phyloP scores from a whole-genome alignment of 2,329 filamentous ascomycete species.

The Colletotrichum limetticola region DNA sequence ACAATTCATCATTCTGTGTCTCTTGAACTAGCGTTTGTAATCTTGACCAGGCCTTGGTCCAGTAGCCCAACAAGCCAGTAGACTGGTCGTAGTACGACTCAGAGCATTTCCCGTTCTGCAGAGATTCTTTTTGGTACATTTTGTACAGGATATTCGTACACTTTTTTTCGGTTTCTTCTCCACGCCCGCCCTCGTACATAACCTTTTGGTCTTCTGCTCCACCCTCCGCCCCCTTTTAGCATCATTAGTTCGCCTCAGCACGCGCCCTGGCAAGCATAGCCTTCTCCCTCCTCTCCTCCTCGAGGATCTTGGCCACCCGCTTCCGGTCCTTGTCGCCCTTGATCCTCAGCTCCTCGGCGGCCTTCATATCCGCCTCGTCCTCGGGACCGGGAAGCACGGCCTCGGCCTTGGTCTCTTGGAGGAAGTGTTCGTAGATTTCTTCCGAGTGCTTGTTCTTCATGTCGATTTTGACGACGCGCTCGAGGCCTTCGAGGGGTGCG shows the following conservation, averaged over 20 bases:
- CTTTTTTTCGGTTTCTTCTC: not conserved
- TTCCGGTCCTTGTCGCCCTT: constrained; percentile 65
- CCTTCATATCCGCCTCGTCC: constrained; percentile 68
- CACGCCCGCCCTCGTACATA: not conserved
- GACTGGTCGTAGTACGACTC: not conserved
- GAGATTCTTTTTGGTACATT: constrained; percentile 35
- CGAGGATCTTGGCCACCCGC: constrained; percentile 61
- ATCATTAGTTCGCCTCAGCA: constrained; percentile 38
- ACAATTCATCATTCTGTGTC: not conserved
- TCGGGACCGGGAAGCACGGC: constrained; percentile 66
- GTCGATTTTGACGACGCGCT: constrained; percentile 65
- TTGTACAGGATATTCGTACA: constrained; percentile 35
- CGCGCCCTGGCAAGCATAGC: constrained; percentile 56
- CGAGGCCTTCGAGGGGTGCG: constrained; percentile 54
- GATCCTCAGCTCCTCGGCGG: constrained; percentile 64
- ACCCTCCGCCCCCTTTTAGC: constrained; percentile 28
- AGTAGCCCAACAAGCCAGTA: not conserved
- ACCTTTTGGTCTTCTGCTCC: not conserved
- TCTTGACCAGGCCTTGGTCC: not conserved
- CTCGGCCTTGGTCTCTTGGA: constrained; percentile 70
- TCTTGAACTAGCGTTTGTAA: not conserved
- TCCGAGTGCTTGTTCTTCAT: constrained; percentile 72
- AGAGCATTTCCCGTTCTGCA: not conserved
- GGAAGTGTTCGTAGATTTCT: constrained; percentile 71
- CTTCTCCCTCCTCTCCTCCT: constrained; percentile 71